Evolutionary conservation across 805 yeast genomes (phyloP).

Genomic region (Candida taoyuanica): DNA sequence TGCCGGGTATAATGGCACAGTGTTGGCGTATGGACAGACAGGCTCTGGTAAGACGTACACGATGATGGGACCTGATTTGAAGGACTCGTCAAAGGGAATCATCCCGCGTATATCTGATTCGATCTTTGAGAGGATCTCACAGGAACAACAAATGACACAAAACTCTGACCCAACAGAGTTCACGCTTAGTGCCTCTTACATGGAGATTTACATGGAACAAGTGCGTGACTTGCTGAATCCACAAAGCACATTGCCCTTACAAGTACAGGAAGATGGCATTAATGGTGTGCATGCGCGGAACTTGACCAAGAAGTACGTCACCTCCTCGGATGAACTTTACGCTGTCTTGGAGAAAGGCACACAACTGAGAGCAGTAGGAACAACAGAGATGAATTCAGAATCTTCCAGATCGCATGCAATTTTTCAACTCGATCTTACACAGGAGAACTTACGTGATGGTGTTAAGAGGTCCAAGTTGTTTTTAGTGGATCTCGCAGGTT

Average conservation of each 20-base stretch:
- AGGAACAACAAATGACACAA: slow-evolving; percentile 23
- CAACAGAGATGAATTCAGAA: slow-evolving; percentile 67
- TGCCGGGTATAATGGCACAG: slow-evolving; percentile 73
- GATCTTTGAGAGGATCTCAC: slow-evolving; percentile 52
- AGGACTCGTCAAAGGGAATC: slow-evolving; percentile 41
- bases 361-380: slow-evolving; percentile 47
- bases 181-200: slow-evolving; percentile 57
- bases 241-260: slow-evolving; percentile 28
- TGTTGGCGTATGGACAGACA: slow-evolving; percentile 76
- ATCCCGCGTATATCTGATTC: slow-evolving; percentile 69
- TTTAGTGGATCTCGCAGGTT: slow-evolving; percentile 83
- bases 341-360: slow-evolving; percentile 56
- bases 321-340: slow-evolving; percentile 53
- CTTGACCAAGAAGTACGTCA: slow-evolving; percentile 57
- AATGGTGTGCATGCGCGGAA: slow-evolving; percentile 71
- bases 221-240: slow-evolving; percentile 64
- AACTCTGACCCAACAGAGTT: slow-evolving; percentile 48
- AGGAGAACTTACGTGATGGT: slow-evolving; percentile 52
- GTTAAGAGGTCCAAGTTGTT: slow-evolving; percentile 61
- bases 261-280: slow-evolving; percentile 58
- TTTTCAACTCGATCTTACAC: slow-evolving; percentile 63
- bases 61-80: slow-evolving; percentile 58
- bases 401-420: slow-evolving; percentile 81
- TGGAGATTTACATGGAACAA: slow-evolving; percentile 81
- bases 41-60: slow-evolving; percentile 76